A percentile compares a stretch with the other conserved stretches of the same genome.
Conservation (phyloP, 352 stramenopile species). For the Pythium dissotocum region DNA sequence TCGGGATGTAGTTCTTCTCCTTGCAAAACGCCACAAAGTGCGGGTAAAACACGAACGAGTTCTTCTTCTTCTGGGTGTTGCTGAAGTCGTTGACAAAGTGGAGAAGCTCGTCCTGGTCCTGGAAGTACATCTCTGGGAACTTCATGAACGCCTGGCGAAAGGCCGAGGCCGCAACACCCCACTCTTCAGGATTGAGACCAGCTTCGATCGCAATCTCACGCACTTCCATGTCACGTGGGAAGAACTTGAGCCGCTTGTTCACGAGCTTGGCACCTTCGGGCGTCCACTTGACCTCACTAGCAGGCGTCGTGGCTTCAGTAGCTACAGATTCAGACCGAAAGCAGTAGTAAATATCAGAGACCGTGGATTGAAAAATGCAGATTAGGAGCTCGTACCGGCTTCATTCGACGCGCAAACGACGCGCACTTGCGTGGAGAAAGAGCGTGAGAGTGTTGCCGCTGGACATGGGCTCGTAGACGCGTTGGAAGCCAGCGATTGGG, state of each 20-base stretch:
- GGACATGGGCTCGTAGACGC: neutral
- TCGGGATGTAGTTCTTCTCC: slow-evolving; percentile 35
- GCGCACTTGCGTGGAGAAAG: slow-evolving; percentile 7
- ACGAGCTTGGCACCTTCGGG: slow-evolving; percentile 18
- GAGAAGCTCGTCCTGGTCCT: slow-evolving; percentile 50
- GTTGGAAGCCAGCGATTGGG: neutral
- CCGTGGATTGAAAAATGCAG: neutral
- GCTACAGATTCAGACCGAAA: neutral
- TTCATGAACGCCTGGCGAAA: slow-evolving; percentile 70
- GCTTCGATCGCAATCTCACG: slow-evolving; percentile 67
- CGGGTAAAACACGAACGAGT: slow-evolving; percentile 76
- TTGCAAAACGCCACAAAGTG: slow-evolving; percentile 71
- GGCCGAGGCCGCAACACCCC: slow-evolving; percentile 48
- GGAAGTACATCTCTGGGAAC: slow-evolving; percentile 55
- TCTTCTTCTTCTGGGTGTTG: slow-evolving; percentile 50
- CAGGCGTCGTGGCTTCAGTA: neutral
- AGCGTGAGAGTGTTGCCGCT: neutral
- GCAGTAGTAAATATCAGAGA: neutral
- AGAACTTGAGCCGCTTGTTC: slow-evolving; percentile 33
- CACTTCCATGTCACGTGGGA: slow-evolving; percentile 72
- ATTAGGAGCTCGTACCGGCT: neutral
- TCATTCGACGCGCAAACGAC: neutral
- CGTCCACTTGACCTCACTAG: slow-evolving; percentile 24
- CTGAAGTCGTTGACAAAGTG: slow-evolving; percentile 47
- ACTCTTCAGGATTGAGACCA: slow-evolving; percentile 64